Evolutionary conservation across 768 basidiomycete genomes (phyloP).

Genomic region (Termitomyces sp.): DNA sequence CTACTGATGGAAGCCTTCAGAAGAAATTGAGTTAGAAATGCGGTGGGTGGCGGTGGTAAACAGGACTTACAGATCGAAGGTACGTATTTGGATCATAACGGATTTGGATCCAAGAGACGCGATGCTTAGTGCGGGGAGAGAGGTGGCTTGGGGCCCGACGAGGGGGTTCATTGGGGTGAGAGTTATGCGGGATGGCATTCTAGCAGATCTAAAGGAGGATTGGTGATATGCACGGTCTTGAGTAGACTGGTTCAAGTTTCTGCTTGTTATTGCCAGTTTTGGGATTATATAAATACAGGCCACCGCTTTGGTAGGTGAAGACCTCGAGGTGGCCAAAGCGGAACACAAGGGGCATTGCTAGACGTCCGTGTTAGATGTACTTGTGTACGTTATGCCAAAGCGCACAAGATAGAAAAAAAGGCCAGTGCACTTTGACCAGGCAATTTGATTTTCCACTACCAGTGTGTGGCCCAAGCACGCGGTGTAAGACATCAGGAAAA

Average conservation of each 20-base stretch:
- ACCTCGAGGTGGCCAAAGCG: neutral
- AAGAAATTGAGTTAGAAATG: neutral
- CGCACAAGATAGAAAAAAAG: neutral
- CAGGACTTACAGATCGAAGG: neutral
- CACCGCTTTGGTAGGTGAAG: neutral
- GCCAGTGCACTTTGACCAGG: neutral
- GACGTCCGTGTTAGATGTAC: neutral
- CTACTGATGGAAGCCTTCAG: neutral
- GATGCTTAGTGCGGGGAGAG: constrained; percentile 3
- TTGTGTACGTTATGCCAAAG: neutral
- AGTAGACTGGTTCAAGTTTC: neutral
- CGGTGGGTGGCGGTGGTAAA: too few species aligned
- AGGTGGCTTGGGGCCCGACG: neutral
- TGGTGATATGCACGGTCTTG: neutral
- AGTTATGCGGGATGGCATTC: constrained; percentile 5
- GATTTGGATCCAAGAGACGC: constrained; percentile 6
- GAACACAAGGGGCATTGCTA: neutral
- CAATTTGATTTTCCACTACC: neutral
- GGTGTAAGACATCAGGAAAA: too few species aligned
- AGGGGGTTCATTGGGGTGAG: constrained; percentile 7
- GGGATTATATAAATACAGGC: neutral
- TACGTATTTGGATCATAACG: constrained; percentile 9
- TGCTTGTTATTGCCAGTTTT: neutral
- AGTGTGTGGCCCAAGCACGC: neutral
- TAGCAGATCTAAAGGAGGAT: neutral